A percentile compares a stretch with the other conserved stretches of the same genome.
Evolutionary conservation across 202 grass and related monocot species (phyloP).

Genomic region (Bolboschoenoplectus hybrid): DNA sequence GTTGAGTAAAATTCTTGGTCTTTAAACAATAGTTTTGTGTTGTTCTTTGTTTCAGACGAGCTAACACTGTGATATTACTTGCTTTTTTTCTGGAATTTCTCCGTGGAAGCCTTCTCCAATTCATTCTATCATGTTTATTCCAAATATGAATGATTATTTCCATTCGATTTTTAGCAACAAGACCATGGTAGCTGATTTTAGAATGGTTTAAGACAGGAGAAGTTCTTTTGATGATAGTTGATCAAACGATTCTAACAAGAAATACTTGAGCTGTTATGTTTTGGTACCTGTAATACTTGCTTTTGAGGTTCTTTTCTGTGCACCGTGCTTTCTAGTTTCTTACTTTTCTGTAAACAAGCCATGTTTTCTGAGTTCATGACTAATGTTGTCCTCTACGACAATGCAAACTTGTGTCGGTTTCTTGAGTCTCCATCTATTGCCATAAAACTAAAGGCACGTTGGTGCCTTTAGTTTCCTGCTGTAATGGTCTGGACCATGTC

Average conservation of each 20-base stretch:
- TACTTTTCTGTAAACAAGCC: not conserved
- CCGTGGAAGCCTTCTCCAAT: not conserved
- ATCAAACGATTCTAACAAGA: not conserved
- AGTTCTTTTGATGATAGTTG: not conserved
- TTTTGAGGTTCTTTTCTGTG: not conserved
- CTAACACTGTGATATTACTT: not conserved
- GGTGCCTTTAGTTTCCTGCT: too few relatives aligned
- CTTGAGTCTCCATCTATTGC: too few relatives aligned
- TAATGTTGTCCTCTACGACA: not conserved
- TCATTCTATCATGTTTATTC: not conserved
- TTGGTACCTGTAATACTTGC: not conserved
- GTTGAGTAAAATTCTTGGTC: not conserved
- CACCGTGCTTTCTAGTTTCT: not conserved
- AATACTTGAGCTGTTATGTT: slow-evolving; percentile 2
- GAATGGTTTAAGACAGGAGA: not conserved
- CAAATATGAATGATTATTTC: not conserved
- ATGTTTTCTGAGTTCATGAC: not conserved
- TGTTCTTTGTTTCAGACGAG: slow-evolving; percentile 7
- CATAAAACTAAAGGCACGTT: too few relatives aligned
- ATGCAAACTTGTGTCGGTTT: too few relatives aligned
- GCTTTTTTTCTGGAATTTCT: not conserved
- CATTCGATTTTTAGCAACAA: not conserved
- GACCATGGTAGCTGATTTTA: not conserved
- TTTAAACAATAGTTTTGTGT: not conserved
- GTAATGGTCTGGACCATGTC: too few relatives aligned